Base-by-base conservation (phyloP, 2,329 filamentous ascomycete species). In the Cladobotryum mycophilum region DNA sequence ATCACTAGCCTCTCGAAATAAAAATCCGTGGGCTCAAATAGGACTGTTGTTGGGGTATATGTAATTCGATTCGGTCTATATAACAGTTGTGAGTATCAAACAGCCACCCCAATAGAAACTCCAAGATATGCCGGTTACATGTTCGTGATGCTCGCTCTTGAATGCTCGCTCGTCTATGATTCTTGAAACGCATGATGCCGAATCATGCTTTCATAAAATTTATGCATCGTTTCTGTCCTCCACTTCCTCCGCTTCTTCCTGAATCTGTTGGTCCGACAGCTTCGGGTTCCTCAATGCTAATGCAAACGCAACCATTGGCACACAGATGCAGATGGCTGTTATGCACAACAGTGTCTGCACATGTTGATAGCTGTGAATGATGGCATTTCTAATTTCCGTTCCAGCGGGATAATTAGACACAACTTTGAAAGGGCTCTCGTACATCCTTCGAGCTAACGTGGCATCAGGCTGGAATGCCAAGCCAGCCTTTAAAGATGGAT, bases 301-400 rank as follows among this genome's bases (percentile, higher is more conserved):
- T 1, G 74, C 72, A 52, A 76, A 73, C 0, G 50, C 66, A 54
- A 77, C 71, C 60, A 76, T 70, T 4, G 74, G 74, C 13, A 76
- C 65, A 22, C 71, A 74, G 7, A 78, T 55, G 37, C 66, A 71
- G 30, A 77, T 69, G 6, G 73, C 75, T 0, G 71, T 69, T 38
- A 75, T 68, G 52, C 67, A 71, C 1, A 78, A 67, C 4, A 75
- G 55, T 2, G 65, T 60, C 63, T 77, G 75, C 1, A 74, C 67
- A 35, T 72, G 62, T 46, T 68, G 63, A 56, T 78, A 78, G 41
- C 73, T 69, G 14, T 55, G 53, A 38, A 78, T 72, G 22, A 77
- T 72, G 36, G 70, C 72, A 1, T 53, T 53, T 35, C 74, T 67
- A 48, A 74, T 70, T 4, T 67, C 65, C 0, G 73, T 74, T 20